phyloP scores from a whole-genome alignment of 257 asterid species.

The Ballota nigra region DNA sequence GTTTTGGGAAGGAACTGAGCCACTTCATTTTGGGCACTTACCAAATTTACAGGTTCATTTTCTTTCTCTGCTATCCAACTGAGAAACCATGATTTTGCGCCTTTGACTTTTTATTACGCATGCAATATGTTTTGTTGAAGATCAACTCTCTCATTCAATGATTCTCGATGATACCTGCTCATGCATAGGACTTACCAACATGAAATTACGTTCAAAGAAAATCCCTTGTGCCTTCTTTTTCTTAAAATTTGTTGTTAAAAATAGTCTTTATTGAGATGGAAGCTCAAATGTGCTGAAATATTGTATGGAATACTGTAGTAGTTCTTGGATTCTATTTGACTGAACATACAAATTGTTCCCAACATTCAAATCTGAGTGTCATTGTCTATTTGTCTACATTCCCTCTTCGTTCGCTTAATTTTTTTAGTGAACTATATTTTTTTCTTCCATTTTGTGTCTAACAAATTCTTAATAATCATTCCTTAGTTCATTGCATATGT shows the following conservation, averaged over 20 bases:
- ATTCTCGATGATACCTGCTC: neutral
- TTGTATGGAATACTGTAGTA: neutral
- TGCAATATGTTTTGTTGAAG: neutral
- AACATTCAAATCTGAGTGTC: neutral
- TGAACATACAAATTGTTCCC: neutral
- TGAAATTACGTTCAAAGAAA: neutral
- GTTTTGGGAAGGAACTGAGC: slow-evolving; percentile 84
- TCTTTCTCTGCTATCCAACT: slow-evolving; percentile 10
- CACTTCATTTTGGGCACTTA: slow-evolving; percentile 69
- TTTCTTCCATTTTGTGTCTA: slow-evolving; percentile 11
- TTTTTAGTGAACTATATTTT: neutral
- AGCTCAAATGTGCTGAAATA: neutral
- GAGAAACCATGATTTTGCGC: slow-evolving; percentile 2
- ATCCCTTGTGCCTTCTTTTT: neutral
- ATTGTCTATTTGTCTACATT: neutral
- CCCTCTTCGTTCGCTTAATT: neutral
- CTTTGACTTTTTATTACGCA: neutral
- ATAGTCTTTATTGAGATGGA: neutral
- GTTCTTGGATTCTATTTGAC: neutral
- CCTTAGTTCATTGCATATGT: neutral
- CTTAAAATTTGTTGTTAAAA: neutral
- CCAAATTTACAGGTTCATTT: slow-evolving; percentile 71
- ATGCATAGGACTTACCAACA: neutral
- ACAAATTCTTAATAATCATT: neutral
- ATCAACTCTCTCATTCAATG: neutral